A percentile compares a stretch with the other conserved stretches of the same genome.
Evolutionary conservation across 805 yeast species (phyloP).

Genomic region (Cyberlindnera meyerae): DNA sequence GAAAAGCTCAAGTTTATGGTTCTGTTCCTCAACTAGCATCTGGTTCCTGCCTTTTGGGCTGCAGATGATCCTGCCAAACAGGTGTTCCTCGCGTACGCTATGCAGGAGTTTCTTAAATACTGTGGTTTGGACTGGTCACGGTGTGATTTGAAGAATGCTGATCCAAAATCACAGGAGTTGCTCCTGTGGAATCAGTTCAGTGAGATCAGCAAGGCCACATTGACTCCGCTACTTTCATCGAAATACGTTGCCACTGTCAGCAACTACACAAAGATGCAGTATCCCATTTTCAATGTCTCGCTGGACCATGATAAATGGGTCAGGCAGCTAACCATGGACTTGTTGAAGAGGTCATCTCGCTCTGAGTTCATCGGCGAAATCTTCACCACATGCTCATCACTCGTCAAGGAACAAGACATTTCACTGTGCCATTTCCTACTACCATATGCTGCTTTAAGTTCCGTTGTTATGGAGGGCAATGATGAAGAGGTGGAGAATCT

Average conservation of each 20-base stretch:
- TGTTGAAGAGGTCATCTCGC: constrained; percentile 40
- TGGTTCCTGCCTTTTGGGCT: constrained; percentile 87
- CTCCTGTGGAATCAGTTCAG: constrained; percentile 58
- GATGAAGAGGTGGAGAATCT: constrained; percentile 39
- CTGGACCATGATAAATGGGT: constrained; percentile 70
- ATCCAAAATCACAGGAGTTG: constrained; percentile 25
- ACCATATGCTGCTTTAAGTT: constrained; percentile 70
- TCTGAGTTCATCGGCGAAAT: constrained; percentile 34
- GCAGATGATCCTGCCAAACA: constrained; percentile 85
- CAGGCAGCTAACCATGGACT: constrained; percentile 58
- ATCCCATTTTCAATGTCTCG: constrained; percentile 59
- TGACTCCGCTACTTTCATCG: constrained; percentile 71
- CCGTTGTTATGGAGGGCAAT: constrained; percentile 45
- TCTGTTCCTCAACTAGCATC: constrained; percentile 56
- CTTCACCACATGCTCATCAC: constrained; percentile 56
- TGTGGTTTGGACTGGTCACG: constrained; percentile 42
- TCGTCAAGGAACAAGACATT: constrained; percentile 66
- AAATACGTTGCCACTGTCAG: constrained; percentile 53
- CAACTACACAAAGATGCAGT: constrained; percentile 40
- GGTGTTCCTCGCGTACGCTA: constrained; percentile 75
- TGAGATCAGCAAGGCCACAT: constrained; percentile 63
- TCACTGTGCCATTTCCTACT: constrained; percentile 64
- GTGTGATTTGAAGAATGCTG: constrained; percentile 27
- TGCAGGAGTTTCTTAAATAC: constrained; percentile 77
- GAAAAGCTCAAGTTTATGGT: constrained; percentile 66